Conservation (phyloP, 805 yeast genomes). For the Starmerella lactis-condensi region DNA sequence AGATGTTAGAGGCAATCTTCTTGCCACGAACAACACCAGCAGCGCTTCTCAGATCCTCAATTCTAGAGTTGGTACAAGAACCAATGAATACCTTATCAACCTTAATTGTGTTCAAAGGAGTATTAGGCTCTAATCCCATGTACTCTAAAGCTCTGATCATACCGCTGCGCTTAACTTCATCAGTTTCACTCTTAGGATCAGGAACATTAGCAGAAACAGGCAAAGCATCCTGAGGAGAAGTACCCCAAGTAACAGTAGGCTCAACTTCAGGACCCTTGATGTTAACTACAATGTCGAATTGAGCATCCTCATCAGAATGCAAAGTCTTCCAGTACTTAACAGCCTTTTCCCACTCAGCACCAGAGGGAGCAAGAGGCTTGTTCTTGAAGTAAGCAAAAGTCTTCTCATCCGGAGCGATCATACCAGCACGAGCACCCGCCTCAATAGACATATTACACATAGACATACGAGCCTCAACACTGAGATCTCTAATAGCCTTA, state of each 20-base stretch:
- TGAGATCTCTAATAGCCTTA: constrained; percentile 68
- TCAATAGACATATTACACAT: constrained; percentile 98
- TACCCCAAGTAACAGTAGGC: constrained; percentile 99
- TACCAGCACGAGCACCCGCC: constrained; percentile 98
- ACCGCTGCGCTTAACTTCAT: constrained; percentile 56
- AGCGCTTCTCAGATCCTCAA: constrained; percentile 91
- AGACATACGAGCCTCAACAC: constrained; percentile 98
- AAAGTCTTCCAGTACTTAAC: constrained; percentile 77
- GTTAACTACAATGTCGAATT: constrained; percentile 64
- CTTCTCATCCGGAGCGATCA: constrained; percentile 87
- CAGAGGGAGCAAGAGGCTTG: constrained; percentile 87
- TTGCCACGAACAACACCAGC: constrained; percentile 84
- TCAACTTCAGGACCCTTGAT: constrained; percentile 70
- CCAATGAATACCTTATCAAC: constrained; percentile 95
- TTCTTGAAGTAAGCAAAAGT: constrained; percentile 82
- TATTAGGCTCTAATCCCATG: constrained; percentile 78
- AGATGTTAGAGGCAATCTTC: constrained; percentile 64
- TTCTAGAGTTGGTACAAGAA: constrained; percentile 93
- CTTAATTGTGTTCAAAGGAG: constrained; percentile 52
- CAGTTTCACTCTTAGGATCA: constrained; percentile 51
- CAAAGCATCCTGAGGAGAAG: constrained; percentile 95
- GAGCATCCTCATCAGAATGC: constrained; percentile 75
- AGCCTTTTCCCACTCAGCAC: constrained; percentile 90
- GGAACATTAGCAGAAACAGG: constrained; percentile 86
- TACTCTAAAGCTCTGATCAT: constrained; percentile 82